These are phyloP conservation scores for Chlorella sorokiniana DNA, from an alignment of 139 green algal species.

Conservation along the genomic window DNA sequence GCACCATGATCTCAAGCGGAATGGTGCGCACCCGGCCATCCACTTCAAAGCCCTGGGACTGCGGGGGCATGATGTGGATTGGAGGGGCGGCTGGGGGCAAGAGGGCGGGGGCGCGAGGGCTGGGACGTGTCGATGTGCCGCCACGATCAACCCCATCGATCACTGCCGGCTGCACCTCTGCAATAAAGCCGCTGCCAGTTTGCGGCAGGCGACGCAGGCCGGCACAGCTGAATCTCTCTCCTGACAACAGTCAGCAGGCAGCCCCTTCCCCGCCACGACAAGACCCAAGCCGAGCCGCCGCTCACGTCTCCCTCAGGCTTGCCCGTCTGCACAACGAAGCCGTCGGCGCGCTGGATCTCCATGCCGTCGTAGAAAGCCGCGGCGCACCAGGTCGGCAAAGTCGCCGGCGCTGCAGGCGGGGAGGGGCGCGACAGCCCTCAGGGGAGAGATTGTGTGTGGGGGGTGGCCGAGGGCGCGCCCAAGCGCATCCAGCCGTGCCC, in stretches of 20 bases:
- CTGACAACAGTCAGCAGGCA: not conserved
- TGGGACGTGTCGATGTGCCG: not conserved
- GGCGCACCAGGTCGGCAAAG: slow-evolving; percentile 94
- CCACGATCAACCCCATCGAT: not conserved
- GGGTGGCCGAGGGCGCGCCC: not conserved
- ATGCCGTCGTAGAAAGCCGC: slow-evolving; percentile 95
- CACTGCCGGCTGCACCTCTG: not conserved
- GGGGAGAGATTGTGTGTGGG: not conserved
- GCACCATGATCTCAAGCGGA: slow-evolving; percentile 92
- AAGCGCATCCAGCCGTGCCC: no score
- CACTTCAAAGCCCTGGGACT: slow-evolving; percentile 68
- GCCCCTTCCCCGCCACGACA: not conserved
- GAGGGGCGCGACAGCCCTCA: not conserved
- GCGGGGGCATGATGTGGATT: no score
- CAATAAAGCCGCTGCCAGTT: not conserved
- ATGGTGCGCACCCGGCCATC: slow-evolving; percentile 72
- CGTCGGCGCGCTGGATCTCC: slow-evolving; percentile 95
- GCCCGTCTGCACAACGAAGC: slow-evolving; percentile 98
- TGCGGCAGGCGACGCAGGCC: not conserved
- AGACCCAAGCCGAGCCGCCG: no score
- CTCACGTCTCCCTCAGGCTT: slow-evolving; percentile 72
- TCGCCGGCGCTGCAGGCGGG: slow-evolving; percentile 61
- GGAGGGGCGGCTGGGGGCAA: no score
- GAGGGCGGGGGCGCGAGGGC: no score
- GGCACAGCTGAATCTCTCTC: not conserved